Base-by-base conservation (phyloP, 208 protist species). In the Trypanosoma congolense region DNA sequence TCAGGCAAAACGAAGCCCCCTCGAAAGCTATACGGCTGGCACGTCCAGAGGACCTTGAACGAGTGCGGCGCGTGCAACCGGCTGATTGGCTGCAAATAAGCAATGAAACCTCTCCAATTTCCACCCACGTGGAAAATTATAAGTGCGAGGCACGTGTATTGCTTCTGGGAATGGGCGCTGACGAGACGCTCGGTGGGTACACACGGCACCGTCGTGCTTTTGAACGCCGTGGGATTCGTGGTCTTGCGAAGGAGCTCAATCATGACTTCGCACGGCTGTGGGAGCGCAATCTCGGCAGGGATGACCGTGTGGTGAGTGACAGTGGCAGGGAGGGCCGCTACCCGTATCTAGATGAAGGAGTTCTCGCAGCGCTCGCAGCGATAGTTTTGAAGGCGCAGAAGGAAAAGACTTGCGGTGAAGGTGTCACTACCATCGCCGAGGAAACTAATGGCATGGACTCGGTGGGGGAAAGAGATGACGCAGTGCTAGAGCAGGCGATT, bases 151-250 rank as follows among this genome's bases (percentile, higher is more conserved):
- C 91, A 1, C 80, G 83, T 38, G 91, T 97, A 30, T 61, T 98
- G 44, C 76, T 98, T 42, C 70, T 96, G 9, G 95, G 96, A 18
- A 94, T 97, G 69, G 97, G 97, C 0, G 95, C 96, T 2, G 97
- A 98, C 62, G 97, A 98, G 73, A 96, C 93, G 24, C 80, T 98
- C 1, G 96, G 91, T 18, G 97, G 97, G 1, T 98, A 98, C 73
- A 87, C 81, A 3, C 80, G 96, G 33, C 95, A 98, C 71, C 85
- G 91, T 6, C 88, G 78, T 33, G 79, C 84, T 66, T 93, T 85
- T 53, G 58, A 83, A 52, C 73, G 75, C 0, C 61, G 80, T 25
- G 76, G 85, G 45, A 66, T 84, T 53, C 41, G 35, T 1, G 83
- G 80, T 16, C 74, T 94, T 3, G 62, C 61, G 18, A 40, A 52